Conservation (phyloP, 2,329 filamentous ascomycete genomes). For the Dryadomyces quercus-mongolicae region DNA sequence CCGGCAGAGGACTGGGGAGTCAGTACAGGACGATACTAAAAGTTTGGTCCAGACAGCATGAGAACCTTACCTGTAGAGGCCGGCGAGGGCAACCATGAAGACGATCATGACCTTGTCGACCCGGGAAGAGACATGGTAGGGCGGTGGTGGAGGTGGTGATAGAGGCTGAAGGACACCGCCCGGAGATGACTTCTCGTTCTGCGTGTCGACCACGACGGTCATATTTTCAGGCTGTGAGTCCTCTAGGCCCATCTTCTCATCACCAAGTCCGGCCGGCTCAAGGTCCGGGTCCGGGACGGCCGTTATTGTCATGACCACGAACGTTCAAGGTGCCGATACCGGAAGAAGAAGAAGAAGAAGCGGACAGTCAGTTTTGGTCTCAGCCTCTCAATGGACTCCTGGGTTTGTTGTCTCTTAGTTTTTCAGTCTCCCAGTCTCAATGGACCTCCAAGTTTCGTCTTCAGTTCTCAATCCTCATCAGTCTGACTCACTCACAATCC, state of each 20-base stretch:
- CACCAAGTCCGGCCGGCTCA: too few species aligned
- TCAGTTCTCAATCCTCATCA: too few species aligned
- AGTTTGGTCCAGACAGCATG: neutral
- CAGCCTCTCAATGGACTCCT: too few species aligned
- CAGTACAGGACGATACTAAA: neutral
- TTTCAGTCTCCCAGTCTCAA: too few species aligned
- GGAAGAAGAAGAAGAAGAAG: too few species aligned
- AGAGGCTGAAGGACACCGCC: conserved; percentile 9
- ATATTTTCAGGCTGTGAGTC: neutral
- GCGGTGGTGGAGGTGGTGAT: neutral
- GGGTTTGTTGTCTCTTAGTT: too few species aligned
- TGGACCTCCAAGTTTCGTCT: too few species aligned
- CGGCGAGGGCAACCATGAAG: conserved; percentile 14
- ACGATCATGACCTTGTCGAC: neutral
- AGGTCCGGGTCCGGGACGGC: too few species aligned
- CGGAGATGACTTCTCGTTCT: conserved; percentile 16
- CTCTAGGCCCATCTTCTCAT: neutral
- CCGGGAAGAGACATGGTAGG: neutral
- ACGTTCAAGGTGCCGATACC: too few species aligned
- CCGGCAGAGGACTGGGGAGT: conserved; percentile 18
- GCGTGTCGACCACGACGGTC: conserved; percentile 10
- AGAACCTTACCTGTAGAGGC: conserved; percentile 11
- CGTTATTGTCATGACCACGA: too few species aligned
- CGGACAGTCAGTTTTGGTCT: too few species aligned
- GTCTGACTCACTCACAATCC: too few species aligned